A percentile compares a stretch with the other conserved stretches of the same genome.
Conservation (phyloP, 805 yeast species). For the Saccharomycopsis malanga region DNA sequence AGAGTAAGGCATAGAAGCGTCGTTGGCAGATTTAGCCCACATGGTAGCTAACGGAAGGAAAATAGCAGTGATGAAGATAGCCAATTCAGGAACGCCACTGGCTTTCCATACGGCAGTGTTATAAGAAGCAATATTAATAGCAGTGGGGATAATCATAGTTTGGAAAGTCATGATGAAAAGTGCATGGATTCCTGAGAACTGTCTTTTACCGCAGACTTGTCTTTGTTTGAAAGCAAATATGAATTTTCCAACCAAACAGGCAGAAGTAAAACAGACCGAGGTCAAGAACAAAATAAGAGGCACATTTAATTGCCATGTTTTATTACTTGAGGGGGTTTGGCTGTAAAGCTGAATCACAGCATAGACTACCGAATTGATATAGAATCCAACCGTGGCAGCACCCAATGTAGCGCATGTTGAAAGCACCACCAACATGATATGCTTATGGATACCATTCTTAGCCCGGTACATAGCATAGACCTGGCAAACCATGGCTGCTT, state of each 20-base stretch:
- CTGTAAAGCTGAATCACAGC: conserved; percentile 34
- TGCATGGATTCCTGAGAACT: conserved; percentile 77
- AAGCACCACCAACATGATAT: conserved; percentile 27
- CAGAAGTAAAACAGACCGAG: conserved; percentile 57
- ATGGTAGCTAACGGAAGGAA: conserved; percentile 78
- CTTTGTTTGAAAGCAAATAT: conserved; percentile 63
- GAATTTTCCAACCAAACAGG: conserved; percentile 58
- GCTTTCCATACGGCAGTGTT: conserved; percentile 29
- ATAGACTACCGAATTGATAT: conserved; percentile 45
- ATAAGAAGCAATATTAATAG: conserved; percentile 53
- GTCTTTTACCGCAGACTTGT: conserved; percentile 68
- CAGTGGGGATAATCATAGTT: conserved; percentile 72
- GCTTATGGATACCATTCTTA: neutral
- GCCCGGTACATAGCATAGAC: conserved; percentile 60
- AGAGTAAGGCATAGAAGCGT: conserved; percentile 35
- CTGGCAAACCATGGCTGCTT: conserved; percentile 64
- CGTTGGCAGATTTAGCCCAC: conserved; percentile 75
- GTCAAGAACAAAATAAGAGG: conserved; percentile 60
- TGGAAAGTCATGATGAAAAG: conserved; percentile 76
- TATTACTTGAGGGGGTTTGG: conserved; percentile 24
- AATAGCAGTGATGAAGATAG: conserved; percentile 55
- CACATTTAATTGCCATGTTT: conserved; percentile 40
- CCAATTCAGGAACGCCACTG: conserved; percentile 43
- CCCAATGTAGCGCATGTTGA: conserved; percentile 39
- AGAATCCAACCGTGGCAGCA: conserved; percentile 49